phyloP scores from a whole-genome alignment of 2,329 filamentous ascomycete species.

The Aspergillus floridensis region DNA sequence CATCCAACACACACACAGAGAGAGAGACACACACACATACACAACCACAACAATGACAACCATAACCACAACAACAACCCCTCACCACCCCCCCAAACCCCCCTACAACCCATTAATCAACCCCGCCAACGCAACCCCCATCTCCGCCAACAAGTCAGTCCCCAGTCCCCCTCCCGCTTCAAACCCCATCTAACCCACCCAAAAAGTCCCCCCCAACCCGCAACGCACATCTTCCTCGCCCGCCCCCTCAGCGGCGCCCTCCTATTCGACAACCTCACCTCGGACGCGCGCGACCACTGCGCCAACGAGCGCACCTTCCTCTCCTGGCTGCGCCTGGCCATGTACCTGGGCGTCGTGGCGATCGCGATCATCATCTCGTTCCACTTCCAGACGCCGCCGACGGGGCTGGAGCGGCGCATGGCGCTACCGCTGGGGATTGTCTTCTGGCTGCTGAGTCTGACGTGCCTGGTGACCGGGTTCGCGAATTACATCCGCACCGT shows the following conservation, averaged over 20 bases:
- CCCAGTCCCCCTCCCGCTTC: not conserved
- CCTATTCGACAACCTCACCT: slow-evolving; percentile 65
- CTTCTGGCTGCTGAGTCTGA: slow-evolving; percentile 79
- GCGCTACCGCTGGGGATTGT: slow-evolving; percentile 79
- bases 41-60: not conserved
- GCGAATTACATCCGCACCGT: slow-evolving; percentile 84
- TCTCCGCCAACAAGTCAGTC: not conserved
- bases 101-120: slow-evolving; percentile 4
- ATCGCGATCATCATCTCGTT: slow-evolving; percentile 92
- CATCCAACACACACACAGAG: no score
- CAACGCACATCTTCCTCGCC: slow-evolving; percentile 49
- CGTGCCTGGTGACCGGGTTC: slow-evolving; percentile 73
- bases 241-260: slow-evolving; percentile 57
- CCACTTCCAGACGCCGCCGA: slow-evolving; percentile 74
- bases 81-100: not conserved
- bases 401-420: slow-evolving; percentile 68
- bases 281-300: slow-evolving; percentile 65
- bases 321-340: slow-evolving; percentile 81
- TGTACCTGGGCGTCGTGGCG: slow-evolving; percentile 88
- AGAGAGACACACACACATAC: not conserved
- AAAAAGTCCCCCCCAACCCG: slow-evolving; percentile 16
- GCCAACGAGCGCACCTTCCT: slow-evolving; percentile 74
- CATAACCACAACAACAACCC: not conserved
- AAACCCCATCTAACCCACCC: slow-evolving; percentile 1
- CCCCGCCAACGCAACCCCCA: not conserved